These are phyloP conservation scores for Solioccasus polychromus DNA, from an alignment of 768 basidiomycete genomes.

Conservation along the genomic window DNA sequence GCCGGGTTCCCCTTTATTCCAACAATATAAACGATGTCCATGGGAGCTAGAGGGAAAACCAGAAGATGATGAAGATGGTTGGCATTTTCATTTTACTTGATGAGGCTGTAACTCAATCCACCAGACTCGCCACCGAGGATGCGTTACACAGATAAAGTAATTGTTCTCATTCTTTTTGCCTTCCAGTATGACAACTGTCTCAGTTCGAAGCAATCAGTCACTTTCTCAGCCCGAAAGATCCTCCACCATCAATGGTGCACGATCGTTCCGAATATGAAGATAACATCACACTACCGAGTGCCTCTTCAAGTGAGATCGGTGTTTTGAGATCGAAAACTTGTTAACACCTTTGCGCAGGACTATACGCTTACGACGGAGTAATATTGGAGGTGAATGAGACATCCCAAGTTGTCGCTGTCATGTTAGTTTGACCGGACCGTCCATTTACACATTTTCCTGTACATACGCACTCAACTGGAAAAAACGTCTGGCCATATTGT, in stretches of 20 bases:
- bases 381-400: slow-evolving; percentile 77
- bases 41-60: slow-evolving; percentile 83
- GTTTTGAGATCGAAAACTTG: neutral
- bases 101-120: neutral
- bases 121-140: slow-evolving; percentile 74
- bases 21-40: slow-evolving; percentile 86
- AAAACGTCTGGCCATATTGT: slow-evolving; percentile 77
- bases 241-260: slow-evolving; percentile 76
- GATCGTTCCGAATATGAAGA: slow-evolving; percentile 79
- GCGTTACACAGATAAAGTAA: slow-evolving; percentile 67
- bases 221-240: slow-evolving; percentile 71
- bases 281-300: slow-evolving; percentile 60
- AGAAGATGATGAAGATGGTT: slow-evolving; percentile 83
- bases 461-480: slow-evolving; percentile 27
- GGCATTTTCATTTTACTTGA: slow-evolving; percentile 4
- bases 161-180: slow-evolving; percentile 7
- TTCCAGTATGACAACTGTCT: neutral
- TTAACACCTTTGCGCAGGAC: slow-evolving; percentile 11
- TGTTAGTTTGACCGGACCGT: slow-evolving; percentile 48
- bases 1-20: slow-evolving; percentile 89
- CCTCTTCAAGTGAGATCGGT: slow-evolving; percentile 59
- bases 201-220: slow-evolving; percentile 79
- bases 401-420: slow-evolving; percentile 74
- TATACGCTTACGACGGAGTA: slow-evolving; percentile 79
- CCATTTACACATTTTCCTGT: neutral